Conservation (phyloP, 1,284 basidiomycete genomes). For the Naganishia liquefaciens region DNA sequence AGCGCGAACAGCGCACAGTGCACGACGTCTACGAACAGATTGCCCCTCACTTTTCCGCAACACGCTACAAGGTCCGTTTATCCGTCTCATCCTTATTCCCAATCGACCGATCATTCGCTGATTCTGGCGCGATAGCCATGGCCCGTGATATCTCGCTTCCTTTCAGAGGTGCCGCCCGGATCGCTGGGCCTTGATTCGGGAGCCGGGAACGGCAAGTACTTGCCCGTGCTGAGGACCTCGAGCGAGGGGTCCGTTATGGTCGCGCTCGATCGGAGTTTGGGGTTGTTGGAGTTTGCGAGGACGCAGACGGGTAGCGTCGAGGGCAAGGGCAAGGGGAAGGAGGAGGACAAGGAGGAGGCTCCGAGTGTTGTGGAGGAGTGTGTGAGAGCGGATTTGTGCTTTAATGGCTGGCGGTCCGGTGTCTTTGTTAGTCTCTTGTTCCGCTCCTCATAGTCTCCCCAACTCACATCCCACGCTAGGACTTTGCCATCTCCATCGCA, state of each 20-base stretch:
- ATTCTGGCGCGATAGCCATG: constrained; percentile 70
- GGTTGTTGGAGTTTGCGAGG: constrained; percentile 73
- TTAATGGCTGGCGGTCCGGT: constrained; percentile 65
- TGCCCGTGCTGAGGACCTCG: constrained; percentile 62
- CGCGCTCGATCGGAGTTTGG: constrained; percentile 77
- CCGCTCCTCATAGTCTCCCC: neutral
- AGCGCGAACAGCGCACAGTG: constrained; percentile 56
- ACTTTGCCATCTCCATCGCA: constrained; percentile 91
- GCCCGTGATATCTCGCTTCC: constrained; percentile 85
- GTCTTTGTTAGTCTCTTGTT: constrained; percentile 66
- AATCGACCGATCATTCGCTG: neutral
- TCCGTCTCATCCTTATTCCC: constrained; percentile 12
- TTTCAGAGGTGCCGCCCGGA: constrained; percentile 70
- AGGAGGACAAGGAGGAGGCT: neutral
- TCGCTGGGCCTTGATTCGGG: constrained; percentile 91
- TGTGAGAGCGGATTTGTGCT: constrained; percentile 65
- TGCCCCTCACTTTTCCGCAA: constrained; percentile 87
- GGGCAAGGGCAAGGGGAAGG: neutral
- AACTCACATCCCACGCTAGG: constrained; percentile 57
- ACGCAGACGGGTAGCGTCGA: constrained; percentile 55
- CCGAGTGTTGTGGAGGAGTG: constrained; percentile 39
- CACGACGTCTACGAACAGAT: constrained; percentile 88
- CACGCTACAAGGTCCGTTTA: constrained; percentile 78
- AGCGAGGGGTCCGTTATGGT: constrained; percentile 58
- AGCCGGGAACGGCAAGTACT: constrained; percentile 96